Percentiles rank a stretch among this genome's conserved stretches.
Conservation (phyloP, 1,284 basidiomycete species). For the Inonotus hispidus region DNA sequence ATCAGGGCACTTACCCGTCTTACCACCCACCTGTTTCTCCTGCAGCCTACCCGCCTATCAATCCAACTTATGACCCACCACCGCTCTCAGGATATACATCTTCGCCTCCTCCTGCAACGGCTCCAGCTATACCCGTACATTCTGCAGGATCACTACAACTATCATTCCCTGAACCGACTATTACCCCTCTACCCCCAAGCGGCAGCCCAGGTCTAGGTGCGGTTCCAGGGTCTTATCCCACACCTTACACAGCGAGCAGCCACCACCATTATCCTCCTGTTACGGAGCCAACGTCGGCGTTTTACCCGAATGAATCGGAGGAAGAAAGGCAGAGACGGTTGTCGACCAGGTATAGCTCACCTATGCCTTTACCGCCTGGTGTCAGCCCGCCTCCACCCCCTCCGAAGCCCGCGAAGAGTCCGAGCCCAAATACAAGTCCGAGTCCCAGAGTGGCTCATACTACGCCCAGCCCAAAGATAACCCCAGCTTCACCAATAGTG, state of each 20-base stretch:
- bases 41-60: neutral
- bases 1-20: neutral
- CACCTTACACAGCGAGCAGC: neutral
- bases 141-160: neutral
- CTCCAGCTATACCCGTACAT: neutral
- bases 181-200: neutral
- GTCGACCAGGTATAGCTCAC: slow-evolving; percentile 10
- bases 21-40: neutral
- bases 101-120: neutral
- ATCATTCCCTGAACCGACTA: slow-evolving; percentile 7
- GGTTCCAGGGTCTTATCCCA: neutral
- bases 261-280: neutral
- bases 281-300: neutral
- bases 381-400: neutral
- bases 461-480: neutral
- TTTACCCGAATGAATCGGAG: neutral
- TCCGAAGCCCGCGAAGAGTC: neutral
- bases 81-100: neutral
- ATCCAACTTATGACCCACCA: neutral
- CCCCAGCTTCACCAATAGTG: too few relatives aligned
- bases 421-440: neutral
- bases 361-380: slow-evolving; percentile 11
- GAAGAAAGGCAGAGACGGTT: neutral
- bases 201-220: neutral
- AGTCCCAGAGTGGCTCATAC: neutral